phyloP scores from a whole-genome alignment of 176 grass and related monocot genomes.

The Oryza rufipogon region DNA sequence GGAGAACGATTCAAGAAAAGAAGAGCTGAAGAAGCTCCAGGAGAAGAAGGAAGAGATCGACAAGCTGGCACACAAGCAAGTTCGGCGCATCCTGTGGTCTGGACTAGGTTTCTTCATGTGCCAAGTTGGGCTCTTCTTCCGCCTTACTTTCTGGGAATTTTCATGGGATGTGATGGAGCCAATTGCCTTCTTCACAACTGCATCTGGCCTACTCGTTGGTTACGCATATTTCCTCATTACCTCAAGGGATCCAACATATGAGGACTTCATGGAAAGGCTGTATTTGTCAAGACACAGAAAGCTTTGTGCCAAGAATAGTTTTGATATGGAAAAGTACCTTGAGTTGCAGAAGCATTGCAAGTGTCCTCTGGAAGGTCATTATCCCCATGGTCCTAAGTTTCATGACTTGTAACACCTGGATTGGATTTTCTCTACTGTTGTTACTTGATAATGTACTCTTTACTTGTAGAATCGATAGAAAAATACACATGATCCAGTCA shows the following conservation, averaged over 20 bases:
- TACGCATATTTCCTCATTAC: conserved; percentile 75
- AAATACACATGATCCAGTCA: neutral
- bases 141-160: conserved; percentile 72
- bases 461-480: neutral
- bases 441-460: conserved; percentile 1
- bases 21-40: conserved; percentile 55
- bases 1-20: conserved; percentile 43
- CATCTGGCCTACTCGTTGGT: conserved; percentile 47
- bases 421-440: conserved; percentile 13
- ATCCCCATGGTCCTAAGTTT: conserved; percentile 25
- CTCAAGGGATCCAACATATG: conserved; percentile 64
- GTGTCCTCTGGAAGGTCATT: conserved; percentile 49
- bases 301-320: conserved; percentile 40
- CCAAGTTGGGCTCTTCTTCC: conserved; percentile 56
- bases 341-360: conserved; percentile 65
- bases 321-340: conserved; percentile 56
- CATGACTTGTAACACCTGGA: conserved; percentile 40
- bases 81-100: conserved; percentile 65
- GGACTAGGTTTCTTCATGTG: conserved; percentile 56
- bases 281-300: conserved; percentile 58
- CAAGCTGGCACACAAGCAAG: conserved; percentile 67
- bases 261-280: conserved; percentile 59
- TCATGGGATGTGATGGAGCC: conserved; percentile 82
- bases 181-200: conserved; percentile 57
- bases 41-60: conserved; percentile 68